Conservation (phyloP, 1,284 basidiomycete genomes). For the Rhodotorula sp. region DNA sequence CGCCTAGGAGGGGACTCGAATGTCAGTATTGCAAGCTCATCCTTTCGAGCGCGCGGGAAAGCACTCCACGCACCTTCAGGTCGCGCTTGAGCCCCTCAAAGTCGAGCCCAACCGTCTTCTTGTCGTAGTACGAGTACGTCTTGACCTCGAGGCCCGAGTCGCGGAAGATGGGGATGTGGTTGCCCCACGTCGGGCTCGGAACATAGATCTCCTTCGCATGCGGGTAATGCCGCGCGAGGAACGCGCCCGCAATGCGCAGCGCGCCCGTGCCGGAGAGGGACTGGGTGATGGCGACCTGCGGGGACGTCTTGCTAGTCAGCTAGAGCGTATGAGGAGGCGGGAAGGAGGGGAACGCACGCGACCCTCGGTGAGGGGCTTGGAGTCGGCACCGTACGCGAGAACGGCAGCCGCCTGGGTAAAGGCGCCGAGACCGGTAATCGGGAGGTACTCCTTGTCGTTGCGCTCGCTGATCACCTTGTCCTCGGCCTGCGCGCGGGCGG, state of each 20-base stretch:
- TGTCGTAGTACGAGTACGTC: conserved; percentile 89
- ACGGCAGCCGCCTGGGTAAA: conserved; percentile 89
- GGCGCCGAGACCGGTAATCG: conserved; percentile 85
- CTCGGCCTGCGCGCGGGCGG: conserved; percentile 65
- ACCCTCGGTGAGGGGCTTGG: conserved; percentile 70
- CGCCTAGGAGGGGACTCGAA: conserved; percentile 41
- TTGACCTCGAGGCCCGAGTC: conserved; percentile 94
- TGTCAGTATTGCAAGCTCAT: background rate
- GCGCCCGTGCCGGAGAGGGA: conserved; percentile 98
- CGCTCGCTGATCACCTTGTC: conserved; percentile 66
- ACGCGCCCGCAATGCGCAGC: conserved; percentile 91
- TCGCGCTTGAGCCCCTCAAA: conserved; percentile 73
- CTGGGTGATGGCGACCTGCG: conserved; percentile 85
- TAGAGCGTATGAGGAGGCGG: accelerated
- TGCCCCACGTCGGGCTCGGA: conserved; percentile 95
- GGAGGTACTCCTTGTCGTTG: conserved; percentile 96
- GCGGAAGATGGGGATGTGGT: conserved; percentile 73
- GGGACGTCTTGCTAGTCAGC: background rate
- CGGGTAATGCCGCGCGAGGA: conserved; percentile 88
- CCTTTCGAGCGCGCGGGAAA: background rate
- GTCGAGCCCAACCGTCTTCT: conserved; percentile 85
- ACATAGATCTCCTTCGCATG: conserved; percentile 88
- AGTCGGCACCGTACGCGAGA: conserved; percentile 88
- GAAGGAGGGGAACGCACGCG: conserved; percentile 61
- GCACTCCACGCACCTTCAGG: conserved; percentile 57